Evolutionary conservation across 495 filamentous ascomycete species (phyloP).

Genomic region (Trichocladium antarcticum): DNA sequence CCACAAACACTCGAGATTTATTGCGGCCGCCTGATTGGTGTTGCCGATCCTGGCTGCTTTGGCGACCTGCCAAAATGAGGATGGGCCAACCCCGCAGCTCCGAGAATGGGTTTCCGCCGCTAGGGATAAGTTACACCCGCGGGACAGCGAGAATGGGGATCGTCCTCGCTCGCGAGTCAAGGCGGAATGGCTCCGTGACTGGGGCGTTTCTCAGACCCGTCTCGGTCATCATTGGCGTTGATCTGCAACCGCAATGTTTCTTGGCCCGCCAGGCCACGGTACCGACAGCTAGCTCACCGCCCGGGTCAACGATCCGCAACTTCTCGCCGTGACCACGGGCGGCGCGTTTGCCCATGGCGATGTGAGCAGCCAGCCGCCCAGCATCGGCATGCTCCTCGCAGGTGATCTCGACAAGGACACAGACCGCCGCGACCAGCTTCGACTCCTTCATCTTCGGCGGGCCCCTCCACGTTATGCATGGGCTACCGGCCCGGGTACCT

Average conservation of each 20-base stretch:
- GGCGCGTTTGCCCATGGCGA: slow-evolving; percentile 44
- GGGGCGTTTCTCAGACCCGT: too few relatives aligned
- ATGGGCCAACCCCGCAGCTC: too few relatives aligned
- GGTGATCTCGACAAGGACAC: slow-evolving; percentile 44
- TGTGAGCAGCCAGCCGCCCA: slow-evolving; percentile 22
- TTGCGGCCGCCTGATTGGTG: not conserved
- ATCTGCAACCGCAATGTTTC: too few relatives aligned
- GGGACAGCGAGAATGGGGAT: too few relatives aligned
- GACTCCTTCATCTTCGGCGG: slow-evolving; percentile 47
- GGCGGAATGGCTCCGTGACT: too few relatives aligned
- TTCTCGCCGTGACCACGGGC: slow-evolving; percentile 40
- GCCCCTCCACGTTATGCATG: slow-evolving; percentile 41
- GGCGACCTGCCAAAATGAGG: not conserved
- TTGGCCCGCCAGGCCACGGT: slow-evolving; percentile 43
- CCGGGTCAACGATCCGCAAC: slow-evolving; percentile 40
- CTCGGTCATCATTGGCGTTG: too few relatives aligned
- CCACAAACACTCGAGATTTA: not conserved
- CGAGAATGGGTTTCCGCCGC: too few relatives aligned
- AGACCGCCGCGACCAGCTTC: slow-evolving; percentile 22
- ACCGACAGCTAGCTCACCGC: slow-evolving; percentile 47
- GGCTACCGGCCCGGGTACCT: slow-evolving; percentile 41
- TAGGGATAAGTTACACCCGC: too few relatives aligned
- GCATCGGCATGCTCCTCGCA: slow-evolving; percentile 36
- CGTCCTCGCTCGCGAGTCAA: too few relatives aligned
- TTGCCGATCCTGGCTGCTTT: not conserved